A percentile compares a stretch with the other conserved stretches of the same genome.
Conservation (phyloP, 345 rosid species). For the Linum usitatissimum region DNA sequence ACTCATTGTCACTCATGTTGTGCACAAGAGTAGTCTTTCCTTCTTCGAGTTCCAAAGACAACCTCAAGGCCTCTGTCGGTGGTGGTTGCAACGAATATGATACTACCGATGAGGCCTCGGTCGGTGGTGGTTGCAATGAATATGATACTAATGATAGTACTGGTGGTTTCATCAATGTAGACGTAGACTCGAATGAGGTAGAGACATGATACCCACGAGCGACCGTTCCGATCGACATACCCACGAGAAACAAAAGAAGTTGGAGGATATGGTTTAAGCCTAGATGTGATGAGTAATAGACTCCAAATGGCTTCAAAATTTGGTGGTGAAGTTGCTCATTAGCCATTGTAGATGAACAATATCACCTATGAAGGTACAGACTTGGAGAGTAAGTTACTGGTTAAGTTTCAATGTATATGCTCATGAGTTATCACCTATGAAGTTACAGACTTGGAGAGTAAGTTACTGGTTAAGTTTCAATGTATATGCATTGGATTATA, state of each 20-base stretch:
- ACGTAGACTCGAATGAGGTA: not conserved
- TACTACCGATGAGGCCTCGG: too few species aligned
- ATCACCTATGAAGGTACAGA: too few species aligned
- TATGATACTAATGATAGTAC: not conserved
- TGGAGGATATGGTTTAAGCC: conserved; percentile 10
- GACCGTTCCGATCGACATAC: conserved; percentile 34
- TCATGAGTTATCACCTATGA: too few species aligned
- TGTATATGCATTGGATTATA: too few species aligned
- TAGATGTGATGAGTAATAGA: conserved; percentile 3
- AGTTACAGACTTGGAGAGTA: too few species aligned
- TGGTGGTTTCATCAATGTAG: not conserved
- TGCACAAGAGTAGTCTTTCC: conserved; percentile 7
- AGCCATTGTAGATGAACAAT: conserved; percentile 11
- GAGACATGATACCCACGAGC: conserved; percentile 14
- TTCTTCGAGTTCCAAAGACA: too few species aligned
- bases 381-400: too few species aligned
- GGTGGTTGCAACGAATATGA: too few species aligned
- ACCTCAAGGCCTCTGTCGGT: not conserved
- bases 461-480: too few species aligned
- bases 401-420: too few species aligned
- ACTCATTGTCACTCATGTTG: conserved; percentile 15
- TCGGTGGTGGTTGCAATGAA: not conserved
- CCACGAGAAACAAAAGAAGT: conserved; percentile 24
- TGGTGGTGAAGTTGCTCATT: not conserved
- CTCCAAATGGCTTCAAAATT: conserved; percentile 16